These are phyloP conservation scores for Nothopassalora personata DNA, from an alignment of 2,329 filamentous ascomycete genomes.

Conservation along the genomic window DNA sequence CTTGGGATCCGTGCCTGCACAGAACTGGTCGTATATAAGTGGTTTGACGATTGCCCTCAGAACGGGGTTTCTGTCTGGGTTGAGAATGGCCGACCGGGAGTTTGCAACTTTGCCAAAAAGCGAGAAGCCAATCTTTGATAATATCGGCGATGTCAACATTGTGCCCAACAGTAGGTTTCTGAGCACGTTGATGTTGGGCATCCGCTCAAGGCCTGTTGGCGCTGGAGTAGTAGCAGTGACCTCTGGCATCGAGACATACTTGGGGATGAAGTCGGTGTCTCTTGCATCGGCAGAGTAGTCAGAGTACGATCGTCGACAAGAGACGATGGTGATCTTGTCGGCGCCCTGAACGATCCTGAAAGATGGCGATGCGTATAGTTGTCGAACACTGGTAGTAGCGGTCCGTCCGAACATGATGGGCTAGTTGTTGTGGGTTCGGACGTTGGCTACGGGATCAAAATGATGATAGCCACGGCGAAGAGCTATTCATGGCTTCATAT, in stretches of 20 bases:
- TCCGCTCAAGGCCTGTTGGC: constrained; percentile 17
- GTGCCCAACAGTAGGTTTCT: constrained; percentile 30
- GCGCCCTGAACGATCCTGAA: background rate
- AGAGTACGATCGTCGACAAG: constrained; percentile 4
- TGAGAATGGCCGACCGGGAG: constrained; percentile 40
- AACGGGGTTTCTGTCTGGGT: constrained; percentile 46
- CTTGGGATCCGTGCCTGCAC: constrained; percentile 46
- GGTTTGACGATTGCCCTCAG: constrained; percentile 43
- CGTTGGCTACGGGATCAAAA: background rate
- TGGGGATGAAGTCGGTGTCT: constrained; percentile 8
- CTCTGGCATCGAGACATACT: constrained; percentile 9
- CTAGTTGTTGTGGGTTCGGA: background rate
- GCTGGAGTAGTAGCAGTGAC: constrained; percentile 4
- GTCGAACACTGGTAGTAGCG: constrained; percentile 3
- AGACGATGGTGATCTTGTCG: background rate
- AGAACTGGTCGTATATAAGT: constrained; percentile 54
- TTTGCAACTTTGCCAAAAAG: constrained; percentile 37
- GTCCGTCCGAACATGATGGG: constrained; percentile 1
- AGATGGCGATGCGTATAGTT: background rate
- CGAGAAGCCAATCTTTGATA: constrained; percentile 30
- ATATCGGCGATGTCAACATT: constrained; percentile 29
- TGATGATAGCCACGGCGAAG: background rate
- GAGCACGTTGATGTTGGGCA: constrained; percentile 25
- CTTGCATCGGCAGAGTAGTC: constrained; percentile 4
- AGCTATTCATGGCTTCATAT: background rate